Conservation (phyloP, 306 rosid species). For the Fagus crenata region DNA sequence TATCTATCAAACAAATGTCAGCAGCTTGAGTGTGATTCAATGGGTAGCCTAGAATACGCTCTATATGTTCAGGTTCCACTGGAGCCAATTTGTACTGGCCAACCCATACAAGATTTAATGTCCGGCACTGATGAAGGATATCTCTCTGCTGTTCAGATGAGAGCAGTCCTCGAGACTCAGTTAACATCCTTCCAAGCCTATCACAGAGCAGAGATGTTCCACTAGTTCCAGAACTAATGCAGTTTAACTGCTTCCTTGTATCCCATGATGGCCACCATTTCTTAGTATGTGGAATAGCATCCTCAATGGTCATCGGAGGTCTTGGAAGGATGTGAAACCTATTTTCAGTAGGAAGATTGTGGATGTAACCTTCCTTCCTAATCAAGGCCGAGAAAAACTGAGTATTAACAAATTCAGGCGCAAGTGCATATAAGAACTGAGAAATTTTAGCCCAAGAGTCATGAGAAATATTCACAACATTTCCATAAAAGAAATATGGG, state of each 20-base stretch:
- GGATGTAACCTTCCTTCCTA: constrained; percentile 84
- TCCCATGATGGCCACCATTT: constrained; percentile 98
- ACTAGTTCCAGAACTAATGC: constrained; percentile 57
- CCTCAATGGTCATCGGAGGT: constrained; percentile 72
- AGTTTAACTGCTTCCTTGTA: constrained; percentile 63
- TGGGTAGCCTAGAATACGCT: constrained; percentile 78
- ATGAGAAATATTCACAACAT: constrained; percentile 43
- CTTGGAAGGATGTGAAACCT: constrained; percentile 61
- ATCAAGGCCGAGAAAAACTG: constrained; percentile 65
- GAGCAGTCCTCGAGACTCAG: constrained; percentile 51
- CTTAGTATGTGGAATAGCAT: constrained; percentile 61
- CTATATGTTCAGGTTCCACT: constrained; percentile 64
- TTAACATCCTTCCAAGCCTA: constrained; percentile 46
- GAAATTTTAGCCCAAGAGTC: constrained; percentile 78
- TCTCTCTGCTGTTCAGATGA: constrained; percentile 60
- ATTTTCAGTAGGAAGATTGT: constrained; percentile 81
- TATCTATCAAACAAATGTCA: constrained; percentile 50
- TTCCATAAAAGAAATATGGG: constrained; percentile 86
- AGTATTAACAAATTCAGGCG: constrained; percentile 74
- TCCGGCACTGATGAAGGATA: constrained; percentile 57
- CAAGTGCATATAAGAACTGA: constrained; percentile 63
- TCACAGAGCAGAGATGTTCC: constrained; percentile 66
- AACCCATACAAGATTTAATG: constrained; percentile 73
- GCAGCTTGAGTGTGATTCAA: constrained; percentile 53
- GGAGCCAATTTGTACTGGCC: constrained; percentile 61